phyloP scores from a whole-genome alignment of 768 basidiomycete genomes.

The Pisolithus marmoratus region DNA sequence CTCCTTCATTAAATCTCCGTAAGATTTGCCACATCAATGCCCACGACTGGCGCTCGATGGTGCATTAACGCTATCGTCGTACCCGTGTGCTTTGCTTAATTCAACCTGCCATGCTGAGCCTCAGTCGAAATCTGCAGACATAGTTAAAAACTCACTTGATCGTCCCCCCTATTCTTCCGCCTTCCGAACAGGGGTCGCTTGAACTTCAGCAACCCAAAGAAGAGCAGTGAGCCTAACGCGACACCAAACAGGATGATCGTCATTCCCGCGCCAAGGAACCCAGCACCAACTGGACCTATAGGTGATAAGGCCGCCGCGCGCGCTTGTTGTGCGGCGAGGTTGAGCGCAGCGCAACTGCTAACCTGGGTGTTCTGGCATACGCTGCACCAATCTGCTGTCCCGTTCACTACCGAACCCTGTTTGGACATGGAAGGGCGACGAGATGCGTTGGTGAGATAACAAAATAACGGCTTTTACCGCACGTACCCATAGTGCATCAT shows the following conservation, averaged over 20 bases:
- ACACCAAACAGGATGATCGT: conserved; percentile 37
- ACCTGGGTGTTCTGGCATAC: conserved; percentile 51
- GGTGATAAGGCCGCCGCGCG: conserved; percentile 28
- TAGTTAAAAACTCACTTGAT: conserved; percentile 13
- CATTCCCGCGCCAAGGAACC: conserved; percentile 60
- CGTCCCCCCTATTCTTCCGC: conserved; percentile 2
- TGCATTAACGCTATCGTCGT: background rate
- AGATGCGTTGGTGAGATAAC: background rate
- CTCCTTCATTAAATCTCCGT: background rate
- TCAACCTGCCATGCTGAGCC: background rate
- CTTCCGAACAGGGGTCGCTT: conserved; percentile 10
- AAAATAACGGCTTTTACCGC: too few relatives aligned
- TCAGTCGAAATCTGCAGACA: background rate
- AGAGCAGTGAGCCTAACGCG: conserved; percentile 34
- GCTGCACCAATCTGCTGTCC: conserved; percentile 53
- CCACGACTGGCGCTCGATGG: background rate
- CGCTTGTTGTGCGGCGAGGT: conserved; percentile 24
- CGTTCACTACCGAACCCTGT: conserved; percentile 46
- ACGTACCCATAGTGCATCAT: conserved; percentile 35
- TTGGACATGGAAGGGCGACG: background rate
- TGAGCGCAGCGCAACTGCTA: conserved; percentile 50
- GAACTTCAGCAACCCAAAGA: conserved; percentile 34
- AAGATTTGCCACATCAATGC: background rate
- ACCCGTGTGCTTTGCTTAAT: background rate
- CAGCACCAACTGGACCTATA: conserved; percentile 56